phyloP scores from a whole-genome alignment of 2,329 filamentous ascomycete species.

The Sporothrix humicola region DNA sequence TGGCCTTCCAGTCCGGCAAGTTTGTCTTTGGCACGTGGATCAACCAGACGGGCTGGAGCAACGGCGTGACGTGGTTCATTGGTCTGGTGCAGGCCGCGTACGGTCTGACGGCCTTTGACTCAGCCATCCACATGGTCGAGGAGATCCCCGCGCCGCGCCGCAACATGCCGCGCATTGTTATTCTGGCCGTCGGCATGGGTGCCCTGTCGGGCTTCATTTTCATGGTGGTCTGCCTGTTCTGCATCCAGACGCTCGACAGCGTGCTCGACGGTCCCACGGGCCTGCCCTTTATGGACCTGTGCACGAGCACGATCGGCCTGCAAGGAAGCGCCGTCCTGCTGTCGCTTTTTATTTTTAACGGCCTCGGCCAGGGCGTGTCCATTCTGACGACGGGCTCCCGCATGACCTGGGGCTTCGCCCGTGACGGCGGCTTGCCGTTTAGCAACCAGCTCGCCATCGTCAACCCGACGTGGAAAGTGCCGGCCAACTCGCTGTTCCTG shows the following conservation, averaged over 20 bases:
- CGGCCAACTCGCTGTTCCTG: slow-evolving; percentile 38
- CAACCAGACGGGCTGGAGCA: slow-evolving; percentile 46
- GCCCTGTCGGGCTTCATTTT: slow-evolving; percentile 45
- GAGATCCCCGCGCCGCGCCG: slow-evolving; percentile 44
- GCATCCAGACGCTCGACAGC: slow-evolving; percentile 32
- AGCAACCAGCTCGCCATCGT: slow-evolving; percentile 49
- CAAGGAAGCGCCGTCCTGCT: slow-evolving; percentile 46
- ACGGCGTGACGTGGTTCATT: slow-evolving; percentile 41
- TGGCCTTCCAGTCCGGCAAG: slow-evolving; percentile 39
- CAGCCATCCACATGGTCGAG: slow-evolving; percentile 48
- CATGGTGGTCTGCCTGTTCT: slow-evolving; percentile 37
- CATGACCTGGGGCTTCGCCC: slow-evolving; percentile 53
- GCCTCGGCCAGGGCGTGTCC: slow-evolving; percentile 45
- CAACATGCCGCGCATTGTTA: slow-evolving; percentile 45
- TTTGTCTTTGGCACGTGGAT: slow-evolving; percentile 45
- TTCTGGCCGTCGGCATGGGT: slow-evolving; percentile 45
- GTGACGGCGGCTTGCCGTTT: slow-evolving; percentile 53
- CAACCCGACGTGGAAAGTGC: slow-evolving; percentile 49
- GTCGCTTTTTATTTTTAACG: slow-evolving; percentile 53
- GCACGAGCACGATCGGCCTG: slow-evolving; percentile 50
- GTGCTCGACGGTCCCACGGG: slow-evolving; percentile 46
- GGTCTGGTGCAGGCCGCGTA: slow-evolving; percentile 49
- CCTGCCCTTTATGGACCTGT: slow-evolving; percentile 54
- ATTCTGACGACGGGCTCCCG: slow-evolving; percentile 49
- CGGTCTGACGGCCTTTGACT: slow-evolving; percentile 43